These are phyloP conservation scores for Thelonectria rubi DNA, from an alignment of 2,329 filamentous ascomycete genomes.

Conservation along the genomic window DNA sequence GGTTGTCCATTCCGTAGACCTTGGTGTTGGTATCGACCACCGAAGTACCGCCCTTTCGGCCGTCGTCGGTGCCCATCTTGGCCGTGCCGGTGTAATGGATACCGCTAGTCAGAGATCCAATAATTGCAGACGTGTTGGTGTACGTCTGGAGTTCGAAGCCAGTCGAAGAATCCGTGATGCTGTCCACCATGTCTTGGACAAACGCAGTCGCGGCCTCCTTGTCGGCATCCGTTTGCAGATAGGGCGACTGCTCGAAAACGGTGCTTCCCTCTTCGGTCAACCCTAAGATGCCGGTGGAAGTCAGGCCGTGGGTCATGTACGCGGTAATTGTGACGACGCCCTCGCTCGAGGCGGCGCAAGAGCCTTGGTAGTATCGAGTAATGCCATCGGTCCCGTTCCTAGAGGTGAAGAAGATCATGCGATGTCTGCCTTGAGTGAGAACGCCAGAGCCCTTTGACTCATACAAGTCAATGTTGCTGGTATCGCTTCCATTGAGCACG, in stretches of 20 bases:
- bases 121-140: slow-evolving; percentile 42
- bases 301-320: slow-evolving; percentile 71
- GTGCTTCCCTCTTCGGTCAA: slow-evolving; percentile 67
- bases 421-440: slow-evolving; percentile 70
- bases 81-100: slow-evolving; percentile 65
- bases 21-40: slow-evolving; percentile 70
- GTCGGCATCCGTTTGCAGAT: slow-evolving; percentile 67
- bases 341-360: slow-evolving; percentile 69
- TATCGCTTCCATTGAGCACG: slow-evolving; percentile 55
- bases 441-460: slow-evolving; percentile 63
- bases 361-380: slow-evolving; percentile 72
- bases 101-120: slow-evolving; percentile 46
- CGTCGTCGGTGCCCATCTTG: slow-evolving; percentile 68
- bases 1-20: slow-evolving; percentile 72
- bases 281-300: slow-evolving; percentile 68
- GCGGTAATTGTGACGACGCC: slow-evolving; percentile 61
- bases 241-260: slow-evolving; percentile 66
- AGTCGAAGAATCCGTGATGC: slow-evolving; percentile 52
- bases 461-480: slow-evolving; percentile 72
- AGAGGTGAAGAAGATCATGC: slow-evolving; percentile 64
- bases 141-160: slow-evolving; percentile 24
- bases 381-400: slow-evolving; percentile 67
- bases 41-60: slow-evolving; percentile 59
- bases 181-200: slow-evolving; percentile 67
- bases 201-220: slow-evolving; percentile 70